A percentile compares a stretch with the other conserved stretches of the same genome.
These are phyloP conservation scores for Oryza glaberrima DNA, from an alignment of 176 grass and related monocot genomes.

Conservation along the genomic window DNA sequence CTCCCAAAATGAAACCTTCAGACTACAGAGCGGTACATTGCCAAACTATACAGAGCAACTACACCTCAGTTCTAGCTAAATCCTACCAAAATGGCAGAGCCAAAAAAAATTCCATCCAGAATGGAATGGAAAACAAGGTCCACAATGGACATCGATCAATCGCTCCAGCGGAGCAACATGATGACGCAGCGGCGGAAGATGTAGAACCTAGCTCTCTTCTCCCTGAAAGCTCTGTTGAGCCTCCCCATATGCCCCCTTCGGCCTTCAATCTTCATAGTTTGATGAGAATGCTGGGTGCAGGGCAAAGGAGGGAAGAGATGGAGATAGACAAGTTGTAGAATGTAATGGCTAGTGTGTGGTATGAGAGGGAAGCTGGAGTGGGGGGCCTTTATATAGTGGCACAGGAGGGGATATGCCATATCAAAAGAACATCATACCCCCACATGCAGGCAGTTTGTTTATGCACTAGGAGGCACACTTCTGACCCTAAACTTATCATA, in stretches of 20 bases:
- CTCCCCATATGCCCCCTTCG: slow-evolving; percentile 52
- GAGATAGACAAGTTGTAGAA: slow-evolving; percentile 3
- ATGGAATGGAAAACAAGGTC: slow-evolving; percentile 24
- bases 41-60: slow-evolving; percentile 49
- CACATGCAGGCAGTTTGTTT: slow-evolving; percentile 58
- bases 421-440: slow-evolving; percentile 58
- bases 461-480: slow-evolving; percentile 55
- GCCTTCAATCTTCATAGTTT: slow-evolving; percentile 58
- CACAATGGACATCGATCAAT: slow-evolving; percentile 34
- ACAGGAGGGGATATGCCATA: slow-evolving; percentile 44
- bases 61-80: slow-evolving; percentile 39
- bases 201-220: slow-evolving; percentile 64
- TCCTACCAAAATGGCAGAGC: slow-evolving; percentile 43
- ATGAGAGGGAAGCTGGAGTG: slow-evolving; percentile 20
- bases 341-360: slow-evolving; percentile 36
- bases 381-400: slow-evolving; percentile 55
- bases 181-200: slow-evolving; percentile 58
- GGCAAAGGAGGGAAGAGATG: slow-evolving; percentile 21
- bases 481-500: slow-evolving; percentile 55
- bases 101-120: slow-evolving; percentile 24
- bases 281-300: slow-evolving; percentile 29
- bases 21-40: slow-evolving; percentile 6
- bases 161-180: slow-evolving; percentile 65
- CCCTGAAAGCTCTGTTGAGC: slow-evolving; percentile 63
- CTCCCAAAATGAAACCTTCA: slow-evolving; percentile 20